Evolutionary conservation across 208 protist genomes (phyloP), one percentile per base, ranked within the genome.

Genomic region (Angomonas ambiguus): DNA sequence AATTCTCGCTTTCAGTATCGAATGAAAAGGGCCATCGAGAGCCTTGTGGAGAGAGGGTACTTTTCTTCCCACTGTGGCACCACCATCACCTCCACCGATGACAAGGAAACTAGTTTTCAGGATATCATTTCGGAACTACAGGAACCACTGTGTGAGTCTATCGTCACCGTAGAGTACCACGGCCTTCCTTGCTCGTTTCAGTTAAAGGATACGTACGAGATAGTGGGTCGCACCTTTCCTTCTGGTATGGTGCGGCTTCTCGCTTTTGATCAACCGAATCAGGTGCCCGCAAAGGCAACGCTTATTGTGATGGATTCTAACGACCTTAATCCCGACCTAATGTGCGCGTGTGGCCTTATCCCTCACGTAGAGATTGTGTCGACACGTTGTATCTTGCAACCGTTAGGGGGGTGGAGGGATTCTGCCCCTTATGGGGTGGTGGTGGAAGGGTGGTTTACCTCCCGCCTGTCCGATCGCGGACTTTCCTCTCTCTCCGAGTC

Each of bases 1-100:
- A 72, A 74, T 69, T 75, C 77, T 3, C 77, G 81, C 20, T 85
- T 88, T 51, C 71, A 84, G 68, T 89, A 91, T 57, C 77, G 81
- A 16, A 64, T 93, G n/a, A 76, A 79, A 25, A 63, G 69, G 66
- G 79, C 69, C 16, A 33, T 96, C 34, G 72, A 82, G 57, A 51
- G 61, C 45, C 59, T 92, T 34, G 74, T 87, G 41, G 78, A 88
- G 57, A 4, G 80, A 3, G 91, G 91, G 20, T 77, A 71, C 10
- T 88, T 93, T 76, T 77, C 20, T n/a, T 42, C 2, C 63, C 70
- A 58, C 62, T 76, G 2, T 31, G 66, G 20, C 74, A 76, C 51
- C 56, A 69, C 35, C 51, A 49, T 13, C 74, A 76, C 51, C 56
- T 67, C 35, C 51, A 49, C 18, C 6, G 33, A 10, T 4, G 49